Evolutionary conservation across 2,329 filamentous ascomycete genomes (phyloP), one percentile per base, ranked within the genome.

Genomic region (Chaetothyriales sp.): DNA sequence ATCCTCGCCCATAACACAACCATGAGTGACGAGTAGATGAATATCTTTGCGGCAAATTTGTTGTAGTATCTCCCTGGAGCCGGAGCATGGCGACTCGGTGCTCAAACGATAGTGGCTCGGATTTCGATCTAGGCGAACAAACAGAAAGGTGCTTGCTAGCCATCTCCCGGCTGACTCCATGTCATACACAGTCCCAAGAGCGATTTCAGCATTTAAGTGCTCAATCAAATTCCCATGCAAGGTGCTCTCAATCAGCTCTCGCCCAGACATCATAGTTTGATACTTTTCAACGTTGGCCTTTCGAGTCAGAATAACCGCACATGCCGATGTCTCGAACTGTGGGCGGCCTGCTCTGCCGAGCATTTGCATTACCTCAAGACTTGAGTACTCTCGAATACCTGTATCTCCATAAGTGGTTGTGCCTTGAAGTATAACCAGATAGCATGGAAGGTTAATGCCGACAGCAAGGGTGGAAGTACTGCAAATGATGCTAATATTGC

Each of bases 341-440:
- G 87, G 86, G 18, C 86, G 74, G 1, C 87, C 86, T 48, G 86
- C 86, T 55, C 86, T 79, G 5, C 86, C 86, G 47, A 93, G 76
- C 86, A 94, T 93, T 60, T 94, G 86, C 82, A 90, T 90, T 54
- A 90, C 76, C 58, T 93, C 86, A 4, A 93, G 71, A 62, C 92
- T 86, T 0, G 84, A 80, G 57, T 87, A 88, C 62, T 92, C 85
- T 50, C 80, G 76, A 39, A 77, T 73, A 5, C 73, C 66, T 28
- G 67, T 71, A 51, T 79, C 75, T 51, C 78, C 76, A 65, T 79
- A 89, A 0, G 74, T 72, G 2, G 80, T 74, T 0, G 86, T 93
- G 19, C 85, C 84, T 64, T 93, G 93, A 50, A 94, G 76, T 8
- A 93, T 79, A 3, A 89, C 86, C 2, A 89, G 77, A 62, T 92